Percentiles rank a stretch among this genome's conserved stretches.
phyloP scores from a whole-genome alignment of 495 filamentous ascomycete species.

The Penicillium roqueforti region DNA sequence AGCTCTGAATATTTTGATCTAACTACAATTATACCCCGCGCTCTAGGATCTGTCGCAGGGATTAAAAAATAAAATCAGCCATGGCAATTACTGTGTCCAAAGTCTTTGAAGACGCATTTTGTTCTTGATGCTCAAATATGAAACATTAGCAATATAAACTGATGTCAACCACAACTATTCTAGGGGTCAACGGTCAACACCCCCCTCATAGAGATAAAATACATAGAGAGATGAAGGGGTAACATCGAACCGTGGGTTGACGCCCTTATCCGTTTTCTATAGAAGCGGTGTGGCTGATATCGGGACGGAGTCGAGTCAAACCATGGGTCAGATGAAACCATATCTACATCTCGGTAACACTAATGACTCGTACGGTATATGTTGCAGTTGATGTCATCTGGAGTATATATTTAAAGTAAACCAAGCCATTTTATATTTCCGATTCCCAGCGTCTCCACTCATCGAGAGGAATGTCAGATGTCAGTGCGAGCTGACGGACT shows the following conservation, averaged over 20 bases:
- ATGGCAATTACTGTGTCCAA: not conserved
- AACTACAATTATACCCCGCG: conserved; percentile 14
- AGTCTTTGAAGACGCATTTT: not conserved
- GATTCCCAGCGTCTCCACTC: not conserved
- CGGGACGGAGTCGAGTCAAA: conserved; percentile 7
- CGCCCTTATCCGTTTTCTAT: not conserved
- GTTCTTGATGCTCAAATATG: not conserved
- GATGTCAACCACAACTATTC: not conserved
- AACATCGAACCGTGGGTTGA: conserved; percentile 23
- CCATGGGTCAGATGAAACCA: not conserved
- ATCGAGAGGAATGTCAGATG: conserved; percentile 27
- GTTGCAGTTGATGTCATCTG: conserved; percentile 9
- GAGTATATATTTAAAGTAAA: not conserved
- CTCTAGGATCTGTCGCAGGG: conserved; percentile 11
- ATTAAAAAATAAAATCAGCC: not conserved
- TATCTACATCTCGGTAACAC: not conserved
- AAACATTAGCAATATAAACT: not conserved
- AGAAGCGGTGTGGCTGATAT: conserved; percentile 3
- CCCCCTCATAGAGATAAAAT: not conserved
- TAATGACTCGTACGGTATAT: not conserved
- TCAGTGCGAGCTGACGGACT: conserved; percentile 29
- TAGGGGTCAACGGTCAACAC: not conserved
- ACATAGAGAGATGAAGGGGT: conserved; percentile 20
- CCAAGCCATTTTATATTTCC: not conserved
- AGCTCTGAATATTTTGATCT: not conserved